A percentile compares a stretch with the other conserved stretches of the same genome.
phyloP scores from a whole-genome alignment of 2,329 filamentous ascomycete species.

The Corinectria fuckeliana region DNA sequence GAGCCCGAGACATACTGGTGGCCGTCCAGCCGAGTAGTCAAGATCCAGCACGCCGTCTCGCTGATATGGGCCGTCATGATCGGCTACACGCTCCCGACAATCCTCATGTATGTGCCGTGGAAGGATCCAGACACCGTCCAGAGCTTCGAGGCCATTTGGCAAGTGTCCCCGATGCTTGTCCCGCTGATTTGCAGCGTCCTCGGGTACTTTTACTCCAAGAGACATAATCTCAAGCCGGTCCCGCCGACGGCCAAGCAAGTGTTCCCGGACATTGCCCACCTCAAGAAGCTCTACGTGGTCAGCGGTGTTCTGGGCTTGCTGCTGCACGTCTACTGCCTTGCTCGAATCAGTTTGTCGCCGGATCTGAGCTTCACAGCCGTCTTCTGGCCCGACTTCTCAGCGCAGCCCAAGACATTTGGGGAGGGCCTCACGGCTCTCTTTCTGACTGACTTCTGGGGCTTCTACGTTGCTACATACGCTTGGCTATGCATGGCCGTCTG shows the following conservation, averaged over 20 bases:
- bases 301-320: background rate
- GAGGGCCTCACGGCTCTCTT: conserved; percentile 7
- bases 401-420: conserved; percentile 1
- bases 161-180: conserved; percentile 15
- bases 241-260: background rate
- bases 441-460: conserved; percentile 13
- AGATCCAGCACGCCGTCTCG: background rate
- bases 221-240: background rate
- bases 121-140: background rate
- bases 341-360: background rate
- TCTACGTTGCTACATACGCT: conserved; percentile 6
- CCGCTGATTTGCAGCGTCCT: conserved; percentile 2
- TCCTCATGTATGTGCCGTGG: conserved; percentile 17
- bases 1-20: conserved; percentile 20
- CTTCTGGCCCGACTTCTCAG: conserved; percentile 2
- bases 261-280: background rate
- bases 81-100: conserved; percentile 6
- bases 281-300: conserved; percentile 3
- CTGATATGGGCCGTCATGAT: background rate
- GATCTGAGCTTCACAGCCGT: background rate
- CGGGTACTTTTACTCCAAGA: background rate
- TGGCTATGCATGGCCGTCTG: conserved; percentile 16
- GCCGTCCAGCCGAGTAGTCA: conserved; percentile 14
- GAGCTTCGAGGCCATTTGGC: conserved; percentile 16
- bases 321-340: conserved; percentile 1